phyloP scores from a whole-genome alignment of 306 rosid genomes.

The Rubus idaeus region DNA sequence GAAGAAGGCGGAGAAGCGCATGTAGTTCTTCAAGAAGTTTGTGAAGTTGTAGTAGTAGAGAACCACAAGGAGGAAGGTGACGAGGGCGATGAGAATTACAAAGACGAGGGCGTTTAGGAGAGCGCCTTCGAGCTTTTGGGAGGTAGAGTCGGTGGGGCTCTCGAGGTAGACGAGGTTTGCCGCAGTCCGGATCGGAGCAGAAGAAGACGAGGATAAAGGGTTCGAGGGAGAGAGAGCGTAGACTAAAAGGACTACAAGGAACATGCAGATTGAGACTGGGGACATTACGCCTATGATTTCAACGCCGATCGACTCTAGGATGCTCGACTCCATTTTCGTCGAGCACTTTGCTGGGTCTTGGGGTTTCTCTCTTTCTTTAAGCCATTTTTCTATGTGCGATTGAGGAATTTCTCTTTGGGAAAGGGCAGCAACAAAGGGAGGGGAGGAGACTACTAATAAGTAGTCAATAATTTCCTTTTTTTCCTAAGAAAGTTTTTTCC shows the following conservation, averaged over 20 bases:
- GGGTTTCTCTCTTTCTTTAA: too few species aligned
- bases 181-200: slow-evolving; percentile 57
- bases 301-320: slow-evolving; percentile 71
- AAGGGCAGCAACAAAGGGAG: too few species aligned
- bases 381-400: too few species aligned
- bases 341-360: too few species aligned
- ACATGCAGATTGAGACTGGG: slow-evolving; percentile 95
- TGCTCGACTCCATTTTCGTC: slow-evolving; percentile 65
- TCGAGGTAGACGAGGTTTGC: slow-evolving; percentile 91
- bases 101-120: slow-evolving; percentile 87
- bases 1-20: slow-evolving; percentile 88
- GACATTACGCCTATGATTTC: slow-evolving; percentile 93
- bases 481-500: too few species aligned
- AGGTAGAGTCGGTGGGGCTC: slow-evolving; percentile 64
- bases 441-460: too few species aligned
- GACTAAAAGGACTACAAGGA: slow-evolving; percentile 77
- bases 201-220: slow-evolving; percentile 32
- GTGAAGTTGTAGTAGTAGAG: slow-evolving; percentile 92
- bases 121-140: slow-evolving; percentile 84
- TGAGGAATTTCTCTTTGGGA: too few species aligned
- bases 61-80: slow-evolving; percentile 72
- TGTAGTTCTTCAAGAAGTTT: slow-evolving; percentile 75
- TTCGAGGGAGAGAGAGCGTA: slow-evolving; percentile 65
- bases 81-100: slow-evolving; percentile 64
- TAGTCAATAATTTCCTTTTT: too few species aligned